Base-by-base conservation (phyloP, 2,329 filamentous ascomycete genomes). In the Aspergillus sp. region DNA sequence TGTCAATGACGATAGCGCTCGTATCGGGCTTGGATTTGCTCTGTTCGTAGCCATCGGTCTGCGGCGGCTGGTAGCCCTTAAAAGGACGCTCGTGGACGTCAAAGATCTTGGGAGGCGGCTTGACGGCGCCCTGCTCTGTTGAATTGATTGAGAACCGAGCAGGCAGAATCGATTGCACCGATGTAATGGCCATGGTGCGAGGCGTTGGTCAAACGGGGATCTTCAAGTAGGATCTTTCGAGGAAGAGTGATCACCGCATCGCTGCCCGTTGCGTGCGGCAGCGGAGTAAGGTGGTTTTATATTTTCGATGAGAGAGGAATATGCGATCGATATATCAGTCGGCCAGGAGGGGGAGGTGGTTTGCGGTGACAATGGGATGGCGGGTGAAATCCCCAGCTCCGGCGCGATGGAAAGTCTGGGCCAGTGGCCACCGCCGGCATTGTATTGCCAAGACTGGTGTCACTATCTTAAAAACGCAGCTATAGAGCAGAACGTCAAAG, bases 1-100 rank as follows among this genome's bases (percentile, higher is more conserved):
- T 97, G 79, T 99, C 95, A 71, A 99, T 98, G 61, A 99, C 90
- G 69, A 99, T 97, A 51, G 92, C 91, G 51, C 87, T 89, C 46
- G 80, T 78, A 57, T 79, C 82, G 15, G 81, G 74, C 19, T 82
- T 77, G 56, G 84, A 77, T 51, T 84, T 82, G 59, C 90, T 93
- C 65, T 83, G 82, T 67, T 85, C 82, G 70, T 89, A 92, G 48
- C 89, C 90, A 68, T 93, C 88, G 8, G 81, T 77, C 66, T 86
- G 82, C 47, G 83, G 75, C 51, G 82, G 75, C 44, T 80, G 80
- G 68, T 82, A 83, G 60, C 85, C 84, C 65, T 81, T 81, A 71
- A 87, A 88, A 2, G 84, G 85, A 48, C 82, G 84, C 37, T 88
- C 85, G 58, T 77, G 80, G 57, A 82, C 78, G 60, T 74, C 73